Conservation (phyloP, 306 rosid genomes). For the Luffa acutangula region DNA sequence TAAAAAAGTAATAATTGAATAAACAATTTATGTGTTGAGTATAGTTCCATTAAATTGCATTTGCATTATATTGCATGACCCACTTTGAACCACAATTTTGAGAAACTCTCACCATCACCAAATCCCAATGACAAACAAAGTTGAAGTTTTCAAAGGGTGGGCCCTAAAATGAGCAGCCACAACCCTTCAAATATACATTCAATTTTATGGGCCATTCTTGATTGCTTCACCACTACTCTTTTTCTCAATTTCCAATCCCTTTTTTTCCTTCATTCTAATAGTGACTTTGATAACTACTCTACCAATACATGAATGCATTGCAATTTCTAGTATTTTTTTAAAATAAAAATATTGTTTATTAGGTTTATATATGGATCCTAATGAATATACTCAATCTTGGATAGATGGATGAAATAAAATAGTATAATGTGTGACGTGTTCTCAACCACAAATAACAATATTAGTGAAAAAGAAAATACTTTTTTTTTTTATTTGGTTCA, state of each 20-base stretch:
- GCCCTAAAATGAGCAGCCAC: neutral
- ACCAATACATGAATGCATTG: neutral
- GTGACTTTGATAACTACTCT: neutral
- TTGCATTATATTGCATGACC: neutral
- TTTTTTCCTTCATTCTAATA: neutral
- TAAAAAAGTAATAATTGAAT: too few relatives aligned
- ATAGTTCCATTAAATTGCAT: neutral
- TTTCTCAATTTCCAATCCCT: neutral
- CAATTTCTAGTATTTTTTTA: neutral
- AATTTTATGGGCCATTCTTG: neutral
- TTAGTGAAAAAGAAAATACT: too few relatives aligned
- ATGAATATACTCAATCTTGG: neutral
- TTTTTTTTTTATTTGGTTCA: too few relatives aligned
- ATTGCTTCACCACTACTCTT: constrained; percentile 8
- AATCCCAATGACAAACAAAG: neutral
- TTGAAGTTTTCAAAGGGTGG: constrained; percentile 1
- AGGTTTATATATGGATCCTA: neutral
- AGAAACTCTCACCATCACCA: constrained; percentile 1
- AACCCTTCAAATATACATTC: neutral
- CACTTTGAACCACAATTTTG: neutral
- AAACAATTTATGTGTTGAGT: neutral
- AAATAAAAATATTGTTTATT: neutral
- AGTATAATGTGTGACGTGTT: neutral
- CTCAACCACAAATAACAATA: neutral
- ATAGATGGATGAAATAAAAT: neutral